Evolutionary conservation across 768 basidiomycete genomes (phyloP).

Genomic region (Suillus luteus): DNA sequence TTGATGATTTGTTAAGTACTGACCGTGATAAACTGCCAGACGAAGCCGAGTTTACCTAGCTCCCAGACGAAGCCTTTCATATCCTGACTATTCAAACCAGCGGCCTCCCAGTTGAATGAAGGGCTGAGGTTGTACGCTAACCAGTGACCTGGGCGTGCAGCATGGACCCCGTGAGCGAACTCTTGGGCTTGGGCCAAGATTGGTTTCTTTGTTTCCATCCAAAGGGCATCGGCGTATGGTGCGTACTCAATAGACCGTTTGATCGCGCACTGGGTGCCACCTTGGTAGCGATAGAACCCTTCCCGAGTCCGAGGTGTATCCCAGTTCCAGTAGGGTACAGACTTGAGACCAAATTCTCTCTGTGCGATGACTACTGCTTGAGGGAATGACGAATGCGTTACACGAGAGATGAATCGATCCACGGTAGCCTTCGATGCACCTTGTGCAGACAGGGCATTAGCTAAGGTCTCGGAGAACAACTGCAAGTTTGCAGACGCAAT

Average conservation of each 20-base stretch:
- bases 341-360: conserved; percentile 72
- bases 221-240: conserved; percentile 88
- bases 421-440: conserved; percentile 51
- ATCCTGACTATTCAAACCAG: conserved; percentile 80
- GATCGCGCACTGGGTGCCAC: conserved; percentile 93
- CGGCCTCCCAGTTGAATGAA: conserved; percentile 93
- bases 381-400: conserved; percentile 68
- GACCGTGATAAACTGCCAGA: conserved; percentile 99
- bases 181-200: conserved; percentile 90
- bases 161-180: conserved; percentile 87
- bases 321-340: conserved; percentile 91
- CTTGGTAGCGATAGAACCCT: conserved; percentile 96
- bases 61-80: conserved; percentile 93
- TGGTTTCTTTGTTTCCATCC: conserved; percentile 98
- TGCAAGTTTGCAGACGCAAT: conserved; percentile 72
- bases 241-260: conserved; percentile 91
- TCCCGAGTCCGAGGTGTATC: conserved; percentile 92
- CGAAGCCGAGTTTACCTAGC: conserved; percentile 92
- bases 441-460: conserved; percentile 64
- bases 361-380: conserved; percentile 76
- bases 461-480: conserved; percentile 75
- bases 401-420: conserved; percentile 61
- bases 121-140: conserved; percentile 95
- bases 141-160: conserved; percentile 87
- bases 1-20: conserved; percentile 30